Evolutionary conservation across 768 basidiomycete species (phyloP).

Genomic region (Boletus reticulatus): DNA sequence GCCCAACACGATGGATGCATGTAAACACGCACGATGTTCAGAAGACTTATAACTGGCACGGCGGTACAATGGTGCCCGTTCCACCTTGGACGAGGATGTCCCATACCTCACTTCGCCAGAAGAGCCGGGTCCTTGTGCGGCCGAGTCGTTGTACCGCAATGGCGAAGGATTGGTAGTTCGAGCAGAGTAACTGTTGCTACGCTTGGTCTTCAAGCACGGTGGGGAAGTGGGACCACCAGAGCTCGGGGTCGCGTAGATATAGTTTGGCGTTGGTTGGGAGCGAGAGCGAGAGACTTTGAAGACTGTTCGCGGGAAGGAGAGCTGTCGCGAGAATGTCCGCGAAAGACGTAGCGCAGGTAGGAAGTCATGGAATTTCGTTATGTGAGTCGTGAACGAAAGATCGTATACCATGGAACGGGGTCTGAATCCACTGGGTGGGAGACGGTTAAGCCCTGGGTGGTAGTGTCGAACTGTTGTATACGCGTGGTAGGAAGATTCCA

Average conservation of each 20-base stretch:
- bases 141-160: constrained; percentile 37
- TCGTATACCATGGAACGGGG: constrained; percentile 15
- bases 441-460: constrained; percentile 6
- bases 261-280: constrained; percentile 38
- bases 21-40: constrained; percentile 42
- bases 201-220: constrained; percentile 35
- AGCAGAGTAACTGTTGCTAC: constrained; percentile 40
- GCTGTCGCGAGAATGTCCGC: constrained; percentile 30
- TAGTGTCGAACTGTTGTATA: constrained; percentile 24
- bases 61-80: constrained; percentile 39
- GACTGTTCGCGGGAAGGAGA: constrained; percentile 25
- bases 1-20: not conserved
- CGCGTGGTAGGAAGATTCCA: constrained; percentile 16
- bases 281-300: constrained; percentile 44
- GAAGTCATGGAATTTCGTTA: constrained; percentile 41
- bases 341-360: constrained; percentile 49
- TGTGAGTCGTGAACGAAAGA: constrained; percentile 16
- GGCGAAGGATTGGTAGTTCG: constrained; percentile 39
- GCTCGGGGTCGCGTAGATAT: constrained; percentile 40
- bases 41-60: constrained; percentile 43
- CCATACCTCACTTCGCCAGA: constrained; percentile 34
- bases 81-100: constrained; percentile 29
- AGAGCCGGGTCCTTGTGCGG: constrained; percentile 19
- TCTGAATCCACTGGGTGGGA: constrained; percentile 8
- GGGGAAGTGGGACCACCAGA: constrained; percentile 36